Percentiles rank a stretch among this genome's conserved stretches.
These are phyloP conservation scores for Phytophthora parvispora DNA, from an alignment of 352 stramenopile species.

Conservation along the genomic window DNA sequence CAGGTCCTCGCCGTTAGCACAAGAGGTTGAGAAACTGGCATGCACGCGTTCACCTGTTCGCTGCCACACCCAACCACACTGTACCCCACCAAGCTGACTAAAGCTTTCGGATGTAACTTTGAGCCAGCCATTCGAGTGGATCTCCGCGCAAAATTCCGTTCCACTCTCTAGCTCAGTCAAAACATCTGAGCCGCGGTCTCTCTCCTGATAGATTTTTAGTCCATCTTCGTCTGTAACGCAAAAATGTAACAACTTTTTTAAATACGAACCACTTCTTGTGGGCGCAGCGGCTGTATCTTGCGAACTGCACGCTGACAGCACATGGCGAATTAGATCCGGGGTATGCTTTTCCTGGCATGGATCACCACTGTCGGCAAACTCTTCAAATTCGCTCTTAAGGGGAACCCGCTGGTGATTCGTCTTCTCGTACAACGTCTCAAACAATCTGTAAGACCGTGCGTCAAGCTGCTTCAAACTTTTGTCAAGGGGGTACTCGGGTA, in stretches of 20 bases:
- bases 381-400: conserved; percentile 59
- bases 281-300: not conserved
- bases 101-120: conserved; percentile 19
- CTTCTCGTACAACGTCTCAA: conserved; percentile 79
- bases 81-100: conserved; percentile 2
- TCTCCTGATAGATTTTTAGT: conserved; percentile 35
- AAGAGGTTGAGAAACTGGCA: conserved; percentile 14
- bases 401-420: conserved; percentile 53
- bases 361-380: conserved; percentile 24
- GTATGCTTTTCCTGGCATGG: conserved; percentile 1
- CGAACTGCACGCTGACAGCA: conserved; percentile 25
- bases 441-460: conserved; percentile 66
- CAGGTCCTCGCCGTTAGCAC: conserved; percentile 59
- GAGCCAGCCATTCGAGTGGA: conserved; percentile 41
- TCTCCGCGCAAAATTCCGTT: conserved; percentile 28
- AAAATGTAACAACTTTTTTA: conserved; percentile 27
- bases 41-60: conserved; percentile 52
- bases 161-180: conserved; percentile 28
- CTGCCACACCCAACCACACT: conserved; percentile 53
- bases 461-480: conserved; percentile 70
- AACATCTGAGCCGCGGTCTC: conserved; percentile 14
- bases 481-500: conserved; percentile 48
- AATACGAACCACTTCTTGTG: conserved; percentile 2
- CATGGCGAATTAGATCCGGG: conserved; percentile 38
- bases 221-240: conserved; percentile 38